Conservation (phyloP, 106 monocot genomes). For the Chionographis japonica region DNA sequence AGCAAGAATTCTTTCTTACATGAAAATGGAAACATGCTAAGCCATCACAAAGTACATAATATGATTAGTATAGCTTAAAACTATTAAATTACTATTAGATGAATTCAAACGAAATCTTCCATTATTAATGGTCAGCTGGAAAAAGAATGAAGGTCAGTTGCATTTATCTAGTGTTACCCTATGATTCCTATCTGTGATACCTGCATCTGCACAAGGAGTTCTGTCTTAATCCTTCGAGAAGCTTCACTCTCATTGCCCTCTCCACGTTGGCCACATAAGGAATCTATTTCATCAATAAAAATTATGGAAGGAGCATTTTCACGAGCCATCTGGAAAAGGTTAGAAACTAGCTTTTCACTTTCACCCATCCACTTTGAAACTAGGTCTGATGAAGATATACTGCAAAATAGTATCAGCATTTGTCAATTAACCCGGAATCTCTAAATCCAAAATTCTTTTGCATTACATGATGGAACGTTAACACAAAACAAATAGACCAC, state of each 20-base stretch:
- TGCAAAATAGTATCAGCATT: conserved; percentile 20
- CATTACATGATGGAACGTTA: neutral
- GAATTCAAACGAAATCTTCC: too few species aligned
- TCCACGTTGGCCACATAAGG: conserved; percentile 47
- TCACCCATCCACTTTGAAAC: conserved; percentile 94
- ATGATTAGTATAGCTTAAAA: too few species aligned
- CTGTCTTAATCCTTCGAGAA: conserved; percentile 80
- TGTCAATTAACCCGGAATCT: neutral
- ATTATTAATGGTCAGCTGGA: too few species aligned
- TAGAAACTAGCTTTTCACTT: conserved; percentile 83
- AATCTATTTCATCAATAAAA: conserved; percentile 59
- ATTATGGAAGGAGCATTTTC: conserved; percentile 62
- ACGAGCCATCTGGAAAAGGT: conserved; percentile 71
- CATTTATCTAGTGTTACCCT: too few species aligned
- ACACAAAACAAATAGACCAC: too few species aligned
- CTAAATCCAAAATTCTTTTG: neutral
- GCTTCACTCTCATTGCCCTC: conserved; percentile 84
- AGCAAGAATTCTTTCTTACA: too few species aligned
- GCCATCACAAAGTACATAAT: too few species aligned
- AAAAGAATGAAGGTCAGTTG: too few species aligned
- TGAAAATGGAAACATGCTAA: too few species aligned
- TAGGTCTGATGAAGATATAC: conserved; percentile 79
- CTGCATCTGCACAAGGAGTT: conserved; percentile 91
- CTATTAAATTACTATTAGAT: too few species aligned
- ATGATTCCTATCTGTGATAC: conserved; percentile 16